These are phyloP conservation scores for Xylariaceae sp. DNA, from an alignment of 2,329 filamentous ascomycete genomes.

Conservation along the genomic window DNA sequence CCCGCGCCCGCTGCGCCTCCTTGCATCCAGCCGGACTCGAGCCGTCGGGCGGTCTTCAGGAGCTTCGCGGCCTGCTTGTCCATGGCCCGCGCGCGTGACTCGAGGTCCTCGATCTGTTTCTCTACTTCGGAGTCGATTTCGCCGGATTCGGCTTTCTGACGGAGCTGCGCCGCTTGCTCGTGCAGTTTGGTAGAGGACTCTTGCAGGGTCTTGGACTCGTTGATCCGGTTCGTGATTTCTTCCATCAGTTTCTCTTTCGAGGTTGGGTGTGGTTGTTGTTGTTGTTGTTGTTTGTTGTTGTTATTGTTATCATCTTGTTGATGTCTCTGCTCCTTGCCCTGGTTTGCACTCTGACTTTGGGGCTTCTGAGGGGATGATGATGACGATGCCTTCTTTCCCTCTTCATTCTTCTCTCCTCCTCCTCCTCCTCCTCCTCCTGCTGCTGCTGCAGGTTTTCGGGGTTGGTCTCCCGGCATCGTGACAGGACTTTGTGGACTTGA, in stretches of 20 bases:
- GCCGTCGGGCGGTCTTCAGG: conserved; percentile 28
- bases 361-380: no score
- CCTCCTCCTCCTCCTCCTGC: no score
- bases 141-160: conserved; percentile 19
- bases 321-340: no score
- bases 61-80: conserved; percentile 28
- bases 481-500: no score
- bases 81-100: conserved; percentile 24
- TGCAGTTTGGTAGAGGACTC: conserved; percentile 26
- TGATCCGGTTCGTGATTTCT: conserved; percentile 27
- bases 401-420: no score
- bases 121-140: conserved; percentile 19
- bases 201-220: conserved; percentile 29
- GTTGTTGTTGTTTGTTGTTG: no score
- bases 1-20: conserved; percentile 30
- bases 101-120: conserved; percentile 30
- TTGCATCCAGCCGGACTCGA: conserved; percentile 31
- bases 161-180: conserved; percentile 24
- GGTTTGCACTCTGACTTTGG: no score
- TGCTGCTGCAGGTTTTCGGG: no score
- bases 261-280: no score
- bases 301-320: no score
- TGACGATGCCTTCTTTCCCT: no score
- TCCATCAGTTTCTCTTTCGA: conserved; percentile 29
- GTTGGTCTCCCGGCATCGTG: no score